Percentiles rank a stretch among this genome's conserved stretches.
phyloP scores from a whole-genome alignment of 2,329 filamentous ascomycete genomes.

The Verticillium tricorpus region DNA sequence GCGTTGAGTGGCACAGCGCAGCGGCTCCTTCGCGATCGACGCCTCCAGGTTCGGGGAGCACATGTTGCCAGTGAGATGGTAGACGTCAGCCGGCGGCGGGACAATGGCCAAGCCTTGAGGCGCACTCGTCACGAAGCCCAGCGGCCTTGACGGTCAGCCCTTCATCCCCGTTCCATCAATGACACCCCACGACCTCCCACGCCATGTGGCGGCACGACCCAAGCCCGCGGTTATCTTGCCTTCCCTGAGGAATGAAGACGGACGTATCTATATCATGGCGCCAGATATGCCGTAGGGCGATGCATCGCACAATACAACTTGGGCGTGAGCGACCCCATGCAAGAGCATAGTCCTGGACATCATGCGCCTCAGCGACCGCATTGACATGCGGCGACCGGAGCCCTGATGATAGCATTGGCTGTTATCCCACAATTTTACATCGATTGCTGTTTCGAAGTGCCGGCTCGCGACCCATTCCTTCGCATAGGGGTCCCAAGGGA shows the following conservation, averaged over 20 bases:
- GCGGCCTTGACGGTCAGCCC: neutral
- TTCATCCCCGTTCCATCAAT: neutral
- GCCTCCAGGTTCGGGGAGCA: too few relatives aligned
- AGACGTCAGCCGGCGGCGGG: neutral
- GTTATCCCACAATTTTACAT: neutral
- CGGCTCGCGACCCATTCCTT: neutral
- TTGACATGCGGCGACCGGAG: neutral
- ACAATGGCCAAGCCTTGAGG: neutral
- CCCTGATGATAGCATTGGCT: neutral
- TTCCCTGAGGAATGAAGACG: neutral
- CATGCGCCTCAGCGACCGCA: neutral
- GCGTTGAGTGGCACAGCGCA: too few relatives aligned
- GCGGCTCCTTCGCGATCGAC: too few relatives aligned
- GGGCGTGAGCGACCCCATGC: neutral
- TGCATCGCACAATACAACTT: neutral
- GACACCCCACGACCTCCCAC: neutral
- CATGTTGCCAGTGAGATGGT: neutral
- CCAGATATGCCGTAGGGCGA: neutral
- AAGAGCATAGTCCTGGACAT: neutral
- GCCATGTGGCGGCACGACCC: neutral
- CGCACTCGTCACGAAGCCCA: neutral
- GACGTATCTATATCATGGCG: neutral
- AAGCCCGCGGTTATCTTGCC: neutral
- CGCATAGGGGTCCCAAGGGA: neutral
- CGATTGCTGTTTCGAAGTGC: neutral